phyloP scores from a whole-genome alignment of 768 basidiomycete species.

The Boletales sp. region DNA sequence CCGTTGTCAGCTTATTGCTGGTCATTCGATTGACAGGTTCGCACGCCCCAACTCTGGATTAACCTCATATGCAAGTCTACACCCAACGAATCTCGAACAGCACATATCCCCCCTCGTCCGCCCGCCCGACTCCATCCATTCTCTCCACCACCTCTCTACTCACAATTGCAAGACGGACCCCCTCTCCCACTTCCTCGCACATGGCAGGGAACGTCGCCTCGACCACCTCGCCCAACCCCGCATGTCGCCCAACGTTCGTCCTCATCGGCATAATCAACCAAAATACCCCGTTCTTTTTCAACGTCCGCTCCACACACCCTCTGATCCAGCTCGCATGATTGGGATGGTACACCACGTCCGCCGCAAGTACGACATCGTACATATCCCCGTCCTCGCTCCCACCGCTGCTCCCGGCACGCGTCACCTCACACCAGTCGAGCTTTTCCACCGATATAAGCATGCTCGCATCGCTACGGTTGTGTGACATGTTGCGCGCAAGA shows the following conservation, averaged over 20 bases:
- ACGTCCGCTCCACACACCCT: conserved; percentile 50
- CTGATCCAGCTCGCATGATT: conserved; percentile 69
- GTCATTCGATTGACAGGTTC: too few species aligned
- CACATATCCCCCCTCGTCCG: conserved; percentile 66
- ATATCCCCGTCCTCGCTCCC: neutral
- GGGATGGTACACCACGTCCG: conserved; percentile 76
- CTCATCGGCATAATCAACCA: conserved; percentile 74
- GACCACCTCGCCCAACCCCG: conserved; percentile 55
- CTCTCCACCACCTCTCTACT: conserved; percentile 45
- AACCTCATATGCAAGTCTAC: neutral
- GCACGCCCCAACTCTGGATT: too few species aligned
- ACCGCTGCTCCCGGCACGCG: conserved; percentile 20
- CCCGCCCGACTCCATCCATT: conserved; percentile 56
- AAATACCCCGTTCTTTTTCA: conserved; percentile 50
- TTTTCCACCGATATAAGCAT: conserved; percentile 38
- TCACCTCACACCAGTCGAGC: conserved; percentile 66
- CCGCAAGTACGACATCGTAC: conserved; percentile 73
- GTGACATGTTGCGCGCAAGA: conserved; percentile 52
- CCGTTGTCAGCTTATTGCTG: too few species aligned
- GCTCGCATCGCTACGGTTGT: conserved; percentile 41
- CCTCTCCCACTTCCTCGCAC: neutral
- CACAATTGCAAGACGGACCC: conserved; percentile 42
- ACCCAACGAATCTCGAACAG: conserved; percentile 75
- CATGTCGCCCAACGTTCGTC: conserved; percentile 54
- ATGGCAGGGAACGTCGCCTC: conserved; percentile 45